Base-by-base conservation (phyloP, 2,329 filamentous ascomycete species). In the Parascedosporium putredinis region DNA sequence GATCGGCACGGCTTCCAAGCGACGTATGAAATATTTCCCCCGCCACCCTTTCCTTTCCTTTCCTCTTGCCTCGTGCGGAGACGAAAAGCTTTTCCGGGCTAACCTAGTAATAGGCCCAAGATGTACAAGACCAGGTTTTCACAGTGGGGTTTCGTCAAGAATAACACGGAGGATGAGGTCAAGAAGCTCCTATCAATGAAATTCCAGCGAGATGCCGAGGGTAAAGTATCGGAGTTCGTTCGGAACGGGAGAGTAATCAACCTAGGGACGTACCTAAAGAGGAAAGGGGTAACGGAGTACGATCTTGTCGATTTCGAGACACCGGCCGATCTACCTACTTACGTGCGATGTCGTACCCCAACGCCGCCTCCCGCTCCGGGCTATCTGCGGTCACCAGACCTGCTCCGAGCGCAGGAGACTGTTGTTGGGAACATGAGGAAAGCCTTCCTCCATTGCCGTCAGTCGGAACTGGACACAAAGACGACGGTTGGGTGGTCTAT, bases 111-210 rank as follows among this genome's bases (percentile, higher is more conserved):
- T 45, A 75, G 73, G 16, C 71, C 73, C 16, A 74, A 75, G 54
- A 76, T 76, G 73, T 76, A 76, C 59, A 76, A 76, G 57, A 74
- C 72, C n/a, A 64, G 73, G 22, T 75, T 75, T 55, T 73, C 73
- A 12, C 71, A 75, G 53, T 76, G 73, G 73, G 72, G 72, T 0
- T 76, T 76, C 53, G 72, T 72, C 36, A 76, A 76, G 61, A 75
- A 76, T 52, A 75, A 75, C 53, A 75, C 72, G 38, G 73, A 75
- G 51, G 72, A 74, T 23, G 73, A 75, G 51, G 71, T 75, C 6
- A 73, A 74, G 57, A 64, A 68, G 16, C 62, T 76, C 46, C 60
- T 76, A 7, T 72, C 71, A 34, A 71, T 74, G 60, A 75, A 75
- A 53, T 73, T 74, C 43, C 71, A 75, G 55, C 70, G 73, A 40